Evolutionary conservation across 2,329 filamentous ascomycete genomes (phyloP).

Genomic region (Colletotrichum abscissum): DNA sequence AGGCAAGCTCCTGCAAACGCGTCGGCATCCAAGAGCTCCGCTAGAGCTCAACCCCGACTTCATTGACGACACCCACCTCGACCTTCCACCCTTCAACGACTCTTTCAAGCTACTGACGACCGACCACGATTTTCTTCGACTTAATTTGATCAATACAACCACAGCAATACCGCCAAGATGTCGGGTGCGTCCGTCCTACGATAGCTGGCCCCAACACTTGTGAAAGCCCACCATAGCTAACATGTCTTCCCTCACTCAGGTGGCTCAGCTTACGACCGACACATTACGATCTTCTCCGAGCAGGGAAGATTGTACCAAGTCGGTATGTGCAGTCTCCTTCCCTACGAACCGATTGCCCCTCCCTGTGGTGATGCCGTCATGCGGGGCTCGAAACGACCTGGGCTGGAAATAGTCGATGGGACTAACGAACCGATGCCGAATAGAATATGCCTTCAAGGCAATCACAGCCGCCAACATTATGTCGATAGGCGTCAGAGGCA

Average conservation of each 20-base stretch:
- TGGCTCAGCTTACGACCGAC: slow-evolving; percentile 93
- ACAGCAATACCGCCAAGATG: slow-evolving; percentile 54
- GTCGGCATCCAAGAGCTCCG: slow-evolving; percentile 42
- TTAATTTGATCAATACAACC: background rate
- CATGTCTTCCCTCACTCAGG: slow-evolving; percentile 57
- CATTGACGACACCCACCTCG: slow-evolving; percentile 29
- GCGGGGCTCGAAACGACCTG: slow-evolving; percentile 20
- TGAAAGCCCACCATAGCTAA: slow-evolving; percentile 41
- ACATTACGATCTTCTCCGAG: slow-evolving; percentile 99
- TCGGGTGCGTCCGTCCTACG: slow-evolving; percentile 56
- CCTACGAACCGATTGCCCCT: slow-evolving; percentile 24
- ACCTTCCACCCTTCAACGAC: slow-evolving; percentile 40
- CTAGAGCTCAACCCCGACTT: slow-evolving; percentile 37
- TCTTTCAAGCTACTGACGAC: slow-evolving; percentile 13
- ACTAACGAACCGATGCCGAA: slow-evolving; percentile 42
- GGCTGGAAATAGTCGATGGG: background rate
- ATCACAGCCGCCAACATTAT: slow-evolving; percentile 99
- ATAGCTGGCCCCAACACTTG: slow-evolving; percentile 31
- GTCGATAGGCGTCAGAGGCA: slow-evolving; percentile 93
- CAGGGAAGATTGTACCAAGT: slow-evolving; percentile 99
- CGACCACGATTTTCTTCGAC: slow-evolving; percentile 39
- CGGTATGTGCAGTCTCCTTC: slow-evolving; percentile 70
- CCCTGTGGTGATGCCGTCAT: slow-evolving; percentile 32
- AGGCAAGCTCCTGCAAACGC: slow-evolving; percentile 63
- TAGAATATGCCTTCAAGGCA: slow-evolving; percentile 99